phyloP scores from a whole-genome alignment of 2,329 filamentous ascomycete genomes.

The Cephalotrichum gorgonifer region DNA sequence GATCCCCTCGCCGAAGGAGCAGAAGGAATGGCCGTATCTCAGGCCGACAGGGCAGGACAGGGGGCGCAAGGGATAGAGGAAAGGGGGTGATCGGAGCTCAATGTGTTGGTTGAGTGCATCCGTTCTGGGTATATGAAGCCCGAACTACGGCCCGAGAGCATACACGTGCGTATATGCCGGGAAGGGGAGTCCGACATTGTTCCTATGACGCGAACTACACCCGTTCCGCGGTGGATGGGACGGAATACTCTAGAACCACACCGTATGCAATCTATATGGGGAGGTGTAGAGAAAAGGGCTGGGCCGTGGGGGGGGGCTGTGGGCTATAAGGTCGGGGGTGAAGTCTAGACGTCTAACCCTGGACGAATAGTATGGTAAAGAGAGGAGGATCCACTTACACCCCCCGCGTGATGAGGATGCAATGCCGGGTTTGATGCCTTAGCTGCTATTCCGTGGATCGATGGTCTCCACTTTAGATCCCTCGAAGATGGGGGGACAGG shows the following conservation, averaged over 20 bases:
- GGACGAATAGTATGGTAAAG: neutral
- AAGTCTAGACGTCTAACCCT: neutral
- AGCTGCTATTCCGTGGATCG: neutral
- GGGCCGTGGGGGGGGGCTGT: neutral
- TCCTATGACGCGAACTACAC: neutral
- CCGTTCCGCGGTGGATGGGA: too few species aligned
- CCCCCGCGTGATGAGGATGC: neutral
- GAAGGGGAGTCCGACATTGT: neutral
- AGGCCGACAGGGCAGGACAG: neutral
- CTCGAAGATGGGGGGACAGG: neutral
- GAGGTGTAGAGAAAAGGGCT: too few species aligned
- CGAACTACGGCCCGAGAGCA: neutral
- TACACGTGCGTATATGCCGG: neutral
- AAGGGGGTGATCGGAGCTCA: neutral
- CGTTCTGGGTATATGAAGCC: neutral
- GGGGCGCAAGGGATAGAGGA: neutral
- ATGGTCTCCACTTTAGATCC: neutral
- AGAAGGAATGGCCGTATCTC: neutral
- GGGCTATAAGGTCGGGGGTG: neutral
- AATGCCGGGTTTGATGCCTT: neutral
- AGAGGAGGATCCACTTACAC: neutral
- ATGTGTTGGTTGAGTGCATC: neutral
- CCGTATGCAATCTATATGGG: too few species aligned
- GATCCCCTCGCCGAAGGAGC: neutral
- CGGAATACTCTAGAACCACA: too few species aligned